Percentiles rank a stretch among this genome's conserved stretches.
phyloP scores from a whole-genome alignment of 768 basidiomycete genomes.

The Psilocybe sp. region DNA sequence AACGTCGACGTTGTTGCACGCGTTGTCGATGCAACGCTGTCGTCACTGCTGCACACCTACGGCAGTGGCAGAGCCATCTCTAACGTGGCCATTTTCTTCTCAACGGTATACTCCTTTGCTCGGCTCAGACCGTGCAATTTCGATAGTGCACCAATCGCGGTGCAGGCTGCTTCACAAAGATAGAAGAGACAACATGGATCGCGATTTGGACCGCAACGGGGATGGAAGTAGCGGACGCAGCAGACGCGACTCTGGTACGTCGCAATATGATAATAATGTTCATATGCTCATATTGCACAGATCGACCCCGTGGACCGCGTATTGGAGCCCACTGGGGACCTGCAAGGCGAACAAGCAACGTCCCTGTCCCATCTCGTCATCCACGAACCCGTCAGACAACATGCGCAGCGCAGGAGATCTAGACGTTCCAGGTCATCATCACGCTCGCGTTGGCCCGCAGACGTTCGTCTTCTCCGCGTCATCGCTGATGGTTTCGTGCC shows the following conservation, averaged over 20 bases:
- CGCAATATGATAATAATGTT: conserved; percentile 13
- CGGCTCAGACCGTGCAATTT: no score
- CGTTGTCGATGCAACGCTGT: no score
- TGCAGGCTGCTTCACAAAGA: no score
- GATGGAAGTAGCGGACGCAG: conserved; percentile 37
- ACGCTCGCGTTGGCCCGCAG: conserved; percentile 65
- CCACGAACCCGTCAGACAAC: conserved; percentile 3
- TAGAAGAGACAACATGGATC: conserved; percentile 26
- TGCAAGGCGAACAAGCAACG: conserved; percentile 71
- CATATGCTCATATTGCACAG: conserved; percentile 17
- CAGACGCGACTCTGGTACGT: conserved; percentile 58
- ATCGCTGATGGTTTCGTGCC: conserved; percentile 49
- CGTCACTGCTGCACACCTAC: no score
- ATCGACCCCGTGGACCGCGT: conserved; percentile 38
- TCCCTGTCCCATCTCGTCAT: conserved; percentile 20
- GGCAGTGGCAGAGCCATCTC: no score
- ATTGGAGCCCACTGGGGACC: conserved; percentile 84
- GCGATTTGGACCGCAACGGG: conserved; percentile 20
- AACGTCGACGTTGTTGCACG: no score
- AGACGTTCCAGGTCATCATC: conserved; percentile 65
- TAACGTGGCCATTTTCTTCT: no score
- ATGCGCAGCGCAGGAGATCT: conserved; percentile 57
- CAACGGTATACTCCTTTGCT: no score
- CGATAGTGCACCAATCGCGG: no score
- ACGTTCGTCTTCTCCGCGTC: conserved; percentile 65